Conservation (phyloP, 768 basidiomycete genomes). For the Kwoniella mangroviensis region DNA sequence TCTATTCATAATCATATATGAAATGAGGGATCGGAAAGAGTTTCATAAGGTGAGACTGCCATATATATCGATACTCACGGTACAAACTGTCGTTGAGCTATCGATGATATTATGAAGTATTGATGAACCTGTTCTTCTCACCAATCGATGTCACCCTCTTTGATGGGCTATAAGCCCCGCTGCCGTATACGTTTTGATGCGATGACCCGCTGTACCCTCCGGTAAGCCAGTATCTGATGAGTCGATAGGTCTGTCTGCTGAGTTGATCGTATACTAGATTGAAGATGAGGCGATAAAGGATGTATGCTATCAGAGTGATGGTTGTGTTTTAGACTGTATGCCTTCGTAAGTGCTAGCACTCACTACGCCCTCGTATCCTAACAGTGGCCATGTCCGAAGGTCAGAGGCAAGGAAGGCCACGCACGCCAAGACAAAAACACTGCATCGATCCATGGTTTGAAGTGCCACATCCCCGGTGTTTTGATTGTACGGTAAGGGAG, state of each 20-base stretch:
- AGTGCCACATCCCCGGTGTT: background rate
- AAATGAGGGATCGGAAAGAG: background rate
- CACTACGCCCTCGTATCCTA: background rate
- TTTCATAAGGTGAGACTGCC: background rate
- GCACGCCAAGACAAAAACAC: constrained; percentile 1
- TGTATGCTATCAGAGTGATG: background rate
- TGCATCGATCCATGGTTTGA: background rate
- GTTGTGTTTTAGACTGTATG: background rate
- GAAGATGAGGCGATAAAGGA: background rate
- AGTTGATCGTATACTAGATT: too few relatives aligned
- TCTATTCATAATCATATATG: constrained; percentile 43
- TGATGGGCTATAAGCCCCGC: background rate
- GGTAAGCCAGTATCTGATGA: background rate
- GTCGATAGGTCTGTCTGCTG: background rate
- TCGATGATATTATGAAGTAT: too few relatives aligned
- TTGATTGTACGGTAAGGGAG: background rate
- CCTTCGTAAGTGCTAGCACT: background rate
- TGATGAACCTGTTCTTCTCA: background rate
- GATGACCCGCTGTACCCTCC: background rate
- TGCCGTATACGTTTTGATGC: background rate
- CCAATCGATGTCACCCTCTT: background rate
- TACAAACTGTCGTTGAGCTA: too few relatives aligned
- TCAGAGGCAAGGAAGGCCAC: background rate
- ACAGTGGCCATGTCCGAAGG: constrained; percentile 1
- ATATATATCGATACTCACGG: too few relatives aligned